phyloP scores from a whole-genome alignment of 331 rosid genomes.

The Stylosanthes scabra region DNA sequence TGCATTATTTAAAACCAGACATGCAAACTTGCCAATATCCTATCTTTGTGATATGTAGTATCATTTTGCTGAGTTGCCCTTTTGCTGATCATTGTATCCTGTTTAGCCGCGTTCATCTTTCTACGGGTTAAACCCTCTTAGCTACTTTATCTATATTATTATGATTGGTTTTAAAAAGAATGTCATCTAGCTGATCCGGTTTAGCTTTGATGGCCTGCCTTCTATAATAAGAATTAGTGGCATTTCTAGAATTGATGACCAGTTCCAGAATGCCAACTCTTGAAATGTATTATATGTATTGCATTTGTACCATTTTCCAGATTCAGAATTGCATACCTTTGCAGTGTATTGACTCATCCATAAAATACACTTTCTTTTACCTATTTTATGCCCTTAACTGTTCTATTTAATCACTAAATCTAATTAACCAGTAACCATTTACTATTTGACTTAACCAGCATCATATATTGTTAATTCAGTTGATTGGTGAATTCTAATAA shows the following conservation, averaged over 20 bases:
- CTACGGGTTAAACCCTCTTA: background rate
- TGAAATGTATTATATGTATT: background rate
- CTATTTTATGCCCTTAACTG: constrained; percentile 5
- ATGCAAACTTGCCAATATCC: constrained; percentile 6
- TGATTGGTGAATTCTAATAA: constrained; percentile 3
- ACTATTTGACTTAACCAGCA: background rate
- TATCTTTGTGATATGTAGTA: constrained; percentile 20
- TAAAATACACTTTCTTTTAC: background rate
- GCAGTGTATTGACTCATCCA: background rate
- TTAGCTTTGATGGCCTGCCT: background rate
- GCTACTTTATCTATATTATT: constrained; percentile 18
- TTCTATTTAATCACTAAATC: background rate
- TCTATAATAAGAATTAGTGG: constrained; percentile 12
- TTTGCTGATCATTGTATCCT: constrained; percentile 18
- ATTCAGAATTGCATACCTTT: background rate
- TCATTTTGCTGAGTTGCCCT: background rate
- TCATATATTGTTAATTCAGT: background rate
- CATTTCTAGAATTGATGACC: background rate
- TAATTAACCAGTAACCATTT: constrained; percentile 7
- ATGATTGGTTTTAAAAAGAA: constrained; percentile 6
- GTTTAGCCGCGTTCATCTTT: background rate
- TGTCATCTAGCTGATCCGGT: constrained; percentile 6
- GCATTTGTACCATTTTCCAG: background rate
- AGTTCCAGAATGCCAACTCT: background rate
- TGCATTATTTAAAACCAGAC: constrained; percentile 13